Base-by-base conservation (phyloP, 805 yeast species). In the Maudiozyma turicensis region DNA sequence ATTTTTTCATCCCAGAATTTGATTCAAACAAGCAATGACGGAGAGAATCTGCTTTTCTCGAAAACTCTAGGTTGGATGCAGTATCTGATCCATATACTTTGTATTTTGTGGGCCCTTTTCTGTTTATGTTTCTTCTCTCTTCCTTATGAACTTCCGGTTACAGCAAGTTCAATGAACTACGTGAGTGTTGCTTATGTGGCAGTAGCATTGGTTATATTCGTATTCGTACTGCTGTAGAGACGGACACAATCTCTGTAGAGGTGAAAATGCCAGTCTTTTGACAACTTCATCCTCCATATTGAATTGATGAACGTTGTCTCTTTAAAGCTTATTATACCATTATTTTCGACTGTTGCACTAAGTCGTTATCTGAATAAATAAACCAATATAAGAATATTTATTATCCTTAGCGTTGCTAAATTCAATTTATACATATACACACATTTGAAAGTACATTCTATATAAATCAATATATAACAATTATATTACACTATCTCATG, bases 121-220 rank as follows among this genome's bases (percentile, higher is more conserved):
- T 72, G 78, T 32, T 52, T 72, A 9, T 65, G 77, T 6, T 73
- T 79, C 60, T 76, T 70, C 60, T 73, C 76, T 43, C 72, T 78
- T 61, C 83, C 83, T 8, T 60, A 72, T n/a, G 66, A 61, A 15
- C 69, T 74, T 70, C 84, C 84, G 1, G 83, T 72, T 2, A 65
- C 71, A 5, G 69, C 68, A 9, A 71, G 69, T 7, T 71, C 70
- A 52, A 79, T 80, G 84, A 80, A 80, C 58, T 80, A 80, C 53
- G 75, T 76, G 26, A 61, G 70, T 14, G 79, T 68, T 26, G 80
- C 73, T 13, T 64, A 69, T 50, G 71, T 61, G n/a, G 71, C n/a
- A 3, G 38, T 43, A 14, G 29, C 45, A 14, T n/a, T 35, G 14
- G 14, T 35, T 9, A 32, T 32, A 9, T 32, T 32, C 34, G 5